phyloP scores from a whole-genome alignment of 257 asterid species.

The Salvia hispanica region DNA sequence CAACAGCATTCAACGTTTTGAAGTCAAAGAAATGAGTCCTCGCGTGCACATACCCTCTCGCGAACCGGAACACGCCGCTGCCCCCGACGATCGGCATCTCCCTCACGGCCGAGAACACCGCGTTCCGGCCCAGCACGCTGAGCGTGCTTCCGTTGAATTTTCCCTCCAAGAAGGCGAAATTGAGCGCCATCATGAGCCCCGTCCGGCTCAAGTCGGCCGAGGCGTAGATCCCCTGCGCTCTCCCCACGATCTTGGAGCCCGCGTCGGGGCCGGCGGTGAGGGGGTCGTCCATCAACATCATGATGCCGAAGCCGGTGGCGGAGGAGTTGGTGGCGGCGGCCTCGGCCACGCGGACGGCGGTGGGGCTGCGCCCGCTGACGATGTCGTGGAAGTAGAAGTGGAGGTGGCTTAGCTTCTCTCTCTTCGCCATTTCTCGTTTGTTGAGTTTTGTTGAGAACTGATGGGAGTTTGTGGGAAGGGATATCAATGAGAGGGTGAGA shows the following conservation, averaged over 20 bases:
- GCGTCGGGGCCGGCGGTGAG: constrained; percentile 35
- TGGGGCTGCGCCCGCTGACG: constrained; percentile 40
- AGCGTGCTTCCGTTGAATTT: constrained; percentile 22
- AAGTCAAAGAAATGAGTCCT: constrained; percentile 30
- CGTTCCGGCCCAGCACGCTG: too few relatives aligned
- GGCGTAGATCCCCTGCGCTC: constrained; percentile 49
- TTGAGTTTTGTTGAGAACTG: constrained; percentile 24
- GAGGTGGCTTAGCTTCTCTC: constrained; percentile 44
- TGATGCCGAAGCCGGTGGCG: constrained; percentile 37
- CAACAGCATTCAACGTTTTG: constrained; percentile 41
- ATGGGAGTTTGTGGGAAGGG: neutral
- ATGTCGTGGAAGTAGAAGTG: constrained; percentile 23
- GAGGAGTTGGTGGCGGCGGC: constrained; percentile 42
- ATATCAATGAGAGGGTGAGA: constrained; percentile 9
- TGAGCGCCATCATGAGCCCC: constrained; percentile 44
- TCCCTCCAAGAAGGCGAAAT: constrained; percentile 41
- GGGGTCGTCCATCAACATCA: constrained; percentile 45
- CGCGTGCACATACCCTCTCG: too few relatives aligned
- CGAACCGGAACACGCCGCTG: too few relatives aligned
- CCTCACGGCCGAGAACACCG: too few relatives aligned
- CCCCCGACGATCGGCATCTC: too few relatives aligned
- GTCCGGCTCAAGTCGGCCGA: constrained; percentile 33
- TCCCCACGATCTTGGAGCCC: constrained; percentile 38
- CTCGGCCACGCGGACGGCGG: constrained; percentile 37
- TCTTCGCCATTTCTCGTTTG: constrained; percentile 26